Base-by-base conservation (phyloP, 192 early-diverging fungal species). In the Paraglomus brasilianum region DNA sequence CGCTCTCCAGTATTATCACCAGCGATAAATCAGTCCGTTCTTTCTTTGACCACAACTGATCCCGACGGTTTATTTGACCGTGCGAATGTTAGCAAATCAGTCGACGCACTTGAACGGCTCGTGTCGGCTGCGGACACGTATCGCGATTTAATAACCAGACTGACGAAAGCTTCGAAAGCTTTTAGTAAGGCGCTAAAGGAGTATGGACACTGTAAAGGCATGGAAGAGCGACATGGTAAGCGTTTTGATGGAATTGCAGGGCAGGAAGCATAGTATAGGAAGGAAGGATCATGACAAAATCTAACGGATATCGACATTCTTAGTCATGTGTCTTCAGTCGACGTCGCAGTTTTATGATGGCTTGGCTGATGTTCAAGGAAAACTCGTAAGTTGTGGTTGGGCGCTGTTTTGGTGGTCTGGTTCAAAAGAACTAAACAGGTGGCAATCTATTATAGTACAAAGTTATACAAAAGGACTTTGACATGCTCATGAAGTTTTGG, bases 281-380 rank as follows among this genome's bases (percentile, higher is more conserved):
- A 42, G 6, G 11, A 60, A 30, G 3, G 30, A 30, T 30, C 3
- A 30, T 30, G 30, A 30, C 3, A 1, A 30, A 30, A 30, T 30
- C 30, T 30, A 30, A 30, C 30, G 3, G 30, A 30, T 3, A 30
- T 30, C 30, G 30, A 30, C 30, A 30, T 30, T 30, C 30, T 5
- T 53, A 79, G 77, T 75, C 60, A 79, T 79, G 78, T 79, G 78
- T 67, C 68, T 79, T 46, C 75, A 76, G 72, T 75, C 78, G 1
- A 72, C 78, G 22, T 74, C 78, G 44, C 75, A 79, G 59, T 79
- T 79, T 79, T 79, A 79, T 57, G 78, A 79, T 42, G 64, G 72
- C 58, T 68, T 63, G 19, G 59, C 74, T 40, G 78, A 79, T 39
- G 73, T 79, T 72, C 67, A 75, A 51, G 69, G 57, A 53, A 79